A percentile compares a stretch with the other conserved stretches of the same genome.
phyloP scores from a whole-genome alignment of 1,284 basidiomycete species.

The Papiliotrema nemorosa region DNA sequence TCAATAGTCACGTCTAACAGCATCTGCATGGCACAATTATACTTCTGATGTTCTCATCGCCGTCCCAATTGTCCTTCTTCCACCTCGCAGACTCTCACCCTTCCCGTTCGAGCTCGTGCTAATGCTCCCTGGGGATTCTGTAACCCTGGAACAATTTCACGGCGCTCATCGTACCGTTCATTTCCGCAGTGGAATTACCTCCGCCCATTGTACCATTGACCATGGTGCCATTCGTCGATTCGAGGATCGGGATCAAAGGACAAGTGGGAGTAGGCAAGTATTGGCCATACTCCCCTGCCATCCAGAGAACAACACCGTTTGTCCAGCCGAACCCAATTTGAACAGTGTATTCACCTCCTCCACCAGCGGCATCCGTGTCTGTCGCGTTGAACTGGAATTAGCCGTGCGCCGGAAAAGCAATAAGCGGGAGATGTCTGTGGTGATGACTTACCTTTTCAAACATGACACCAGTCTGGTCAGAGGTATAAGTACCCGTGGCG shows the following conservation, averaged over 20 bases:
- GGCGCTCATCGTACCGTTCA: neutral
- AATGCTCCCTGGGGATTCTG: constrained; percentile 2
- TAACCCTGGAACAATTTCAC: constrained; percentile 7
- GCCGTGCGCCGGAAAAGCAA: too few relatives aligned
- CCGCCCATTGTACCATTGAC: neutral
- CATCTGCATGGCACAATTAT: neutral
- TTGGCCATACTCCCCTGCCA: constrained; percentile 66
- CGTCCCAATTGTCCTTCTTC: neutral
- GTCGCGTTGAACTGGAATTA: constrained; percentile 49
- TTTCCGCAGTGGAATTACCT: constrained; percentile 17
- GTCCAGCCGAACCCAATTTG: constrained; percentile 67
- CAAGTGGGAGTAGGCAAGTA: constrained; percentile 64
- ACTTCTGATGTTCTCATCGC: neutral
- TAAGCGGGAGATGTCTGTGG: neutral
- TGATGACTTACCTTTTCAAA: constrained; percentile 65
- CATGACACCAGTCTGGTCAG: constrained; percentile 59
- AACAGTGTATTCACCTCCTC: constrained; percentile 74
- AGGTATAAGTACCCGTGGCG: constrained; percentile 56
- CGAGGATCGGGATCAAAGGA: constrained; percentile 55
- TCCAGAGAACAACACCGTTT: constrained; percentile 74
- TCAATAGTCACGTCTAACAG: neutral
- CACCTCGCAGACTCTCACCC: neutral
- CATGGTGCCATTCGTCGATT: constrained; percentile 8
- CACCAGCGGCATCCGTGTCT: constrained; percentile 77
- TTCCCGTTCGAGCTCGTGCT: neutral